Evolutionary conservation across 192 early-diverging fungal species (phyloP).

Genomic region (Coemansia sp.): DNA sequence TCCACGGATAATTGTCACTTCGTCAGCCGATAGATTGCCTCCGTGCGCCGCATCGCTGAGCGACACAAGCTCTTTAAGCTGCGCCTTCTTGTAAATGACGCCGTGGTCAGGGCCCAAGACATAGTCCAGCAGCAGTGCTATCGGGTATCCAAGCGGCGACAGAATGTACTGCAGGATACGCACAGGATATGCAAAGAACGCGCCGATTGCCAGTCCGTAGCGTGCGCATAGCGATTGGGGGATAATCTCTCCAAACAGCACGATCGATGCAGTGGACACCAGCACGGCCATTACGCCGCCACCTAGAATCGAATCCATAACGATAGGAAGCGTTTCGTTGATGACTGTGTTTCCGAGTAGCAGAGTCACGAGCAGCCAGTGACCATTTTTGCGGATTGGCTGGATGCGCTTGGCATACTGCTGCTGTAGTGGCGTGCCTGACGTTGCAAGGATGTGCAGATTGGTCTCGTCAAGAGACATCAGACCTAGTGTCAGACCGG

Average conservation of each 20-base stretch:
- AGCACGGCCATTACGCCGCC: constrained; percentile 81
- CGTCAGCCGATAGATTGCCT: constrained; percentile 70
- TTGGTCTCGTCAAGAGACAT: constrained; percentile 89
- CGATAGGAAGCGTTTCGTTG: constrained; percentile 91
- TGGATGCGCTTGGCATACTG: constrained; percentile 75
- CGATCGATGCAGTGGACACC: constrained; percentile 83
- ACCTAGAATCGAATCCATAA: constrained; percentile 74
- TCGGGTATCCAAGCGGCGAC: constrained; percentile 75
- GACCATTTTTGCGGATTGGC: constrained; percentile 84
- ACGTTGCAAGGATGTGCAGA: constrained; percentile 75
- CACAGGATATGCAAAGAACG: constrained; percentile 79
- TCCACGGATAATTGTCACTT: constrained; percentile 76
- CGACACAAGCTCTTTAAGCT: constrained; percentile 75
- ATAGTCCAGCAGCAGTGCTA: constrained; percentile 79
- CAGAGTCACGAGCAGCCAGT: constrained; percentile 93
- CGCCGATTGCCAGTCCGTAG: constrained; percentile 86
- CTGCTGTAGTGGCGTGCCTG: constrained; percentile 67
- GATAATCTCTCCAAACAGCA: constrained; percentile 95
- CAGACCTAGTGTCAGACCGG: constrained; percentile 66
- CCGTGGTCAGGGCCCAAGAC: constrained; percentile 84
- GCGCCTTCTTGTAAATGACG: constrained; percentile 79
- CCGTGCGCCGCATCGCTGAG: constrained; percentile 67
- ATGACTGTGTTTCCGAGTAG: constrained; percentile 90
- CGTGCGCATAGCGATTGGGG: constrained; percentile 91
- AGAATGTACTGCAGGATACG: constrained; percentile 64